Base-by-base conservation (phyloP, 1,284 basidiomycete genomes). In the Ganoderma multipileum region DNA sequence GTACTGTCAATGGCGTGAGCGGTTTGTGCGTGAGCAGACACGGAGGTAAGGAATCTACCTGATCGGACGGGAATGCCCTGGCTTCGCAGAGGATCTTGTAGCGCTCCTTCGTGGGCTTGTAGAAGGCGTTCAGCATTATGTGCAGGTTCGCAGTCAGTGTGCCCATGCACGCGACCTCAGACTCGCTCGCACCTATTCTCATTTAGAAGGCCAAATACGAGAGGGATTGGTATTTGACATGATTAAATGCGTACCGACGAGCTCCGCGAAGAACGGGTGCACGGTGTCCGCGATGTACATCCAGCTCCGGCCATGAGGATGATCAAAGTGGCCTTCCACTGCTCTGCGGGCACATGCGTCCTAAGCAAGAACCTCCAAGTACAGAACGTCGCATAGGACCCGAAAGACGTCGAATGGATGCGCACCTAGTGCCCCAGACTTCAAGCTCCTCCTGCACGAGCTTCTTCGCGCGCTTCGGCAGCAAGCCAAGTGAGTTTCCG, bases 11-110 rank as follows among this genome's bases (percentile, higher is more conserved):
- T n/a, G 33, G n/a, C n/a, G n/a, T n/a, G n/a, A n/a, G n/a, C n/a
- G n/a, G n/a, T n/a, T 18, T 36, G n/a, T 20, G n/a, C 26, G 47
- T 44, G 61, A 55, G 61, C 63, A 65, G 68, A 63, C 30, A 42
- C 52, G 20, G 50, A 26, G 47, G 23, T 9, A 50, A 14, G 23
- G 18, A 38, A 67, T 71, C 36, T 42, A 82, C 89, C 78, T 95
- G 93, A 85, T 99, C 97, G 74, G 95, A 97, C 68, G 98, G 97
- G 81, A 99, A 99, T 2, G 97, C 96, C 70, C 89, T 92, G 54
- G 91, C 89, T 84, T 99, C 98, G 81, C 95, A 98, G 68, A 99
- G 85, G 79, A 99, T 97, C 87, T 98, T 99, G 86, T 89, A 96
- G 64, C 95, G 89, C 68, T 85, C 83, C 68, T 87, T 76, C 9